Conservation (phyloP, 805 yeast genomes). For the Yamadazyma tumulicola region DNA sequence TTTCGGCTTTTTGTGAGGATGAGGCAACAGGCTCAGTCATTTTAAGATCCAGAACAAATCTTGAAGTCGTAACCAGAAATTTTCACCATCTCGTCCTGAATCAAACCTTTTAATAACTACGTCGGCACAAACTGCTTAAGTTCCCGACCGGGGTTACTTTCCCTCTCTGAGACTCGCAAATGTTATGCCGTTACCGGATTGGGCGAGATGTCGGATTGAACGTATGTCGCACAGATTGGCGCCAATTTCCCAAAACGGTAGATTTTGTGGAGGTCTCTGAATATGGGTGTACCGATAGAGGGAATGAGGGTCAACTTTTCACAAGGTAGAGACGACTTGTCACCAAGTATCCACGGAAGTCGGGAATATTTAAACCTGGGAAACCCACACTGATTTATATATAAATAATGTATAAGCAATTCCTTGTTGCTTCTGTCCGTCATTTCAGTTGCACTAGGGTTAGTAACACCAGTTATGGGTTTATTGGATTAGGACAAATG, state of each 20-base stretch:
- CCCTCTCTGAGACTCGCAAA: too few species aligned
- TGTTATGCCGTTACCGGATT: too few species aligned
- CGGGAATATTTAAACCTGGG: neutral
- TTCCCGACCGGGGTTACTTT: too few species aligned
- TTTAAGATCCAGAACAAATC: too few species aligned
- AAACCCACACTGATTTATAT: neutral
- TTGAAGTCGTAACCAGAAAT: too few species aligned
- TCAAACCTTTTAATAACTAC: too few species aligned
- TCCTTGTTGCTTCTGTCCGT: neutral
- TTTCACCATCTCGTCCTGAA: too few species aligned
- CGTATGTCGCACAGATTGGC: too few species aligned
- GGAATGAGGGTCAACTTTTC: neutral
- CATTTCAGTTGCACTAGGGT: constrained; percentile 1
- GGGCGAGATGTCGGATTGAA: too few species aligned
- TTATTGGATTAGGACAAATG: constrained; percentile 58
- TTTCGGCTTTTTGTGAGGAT: constrained; percentile 31
- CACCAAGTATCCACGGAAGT: constrained; percentile 2
- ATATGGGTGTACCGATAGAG: constrained; percentile 1
- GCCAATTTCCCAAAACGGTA: too few species aligned
- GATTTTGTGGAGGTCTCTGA: constrained; percentile 1
- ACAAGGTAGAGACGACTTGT: too few species aligned
- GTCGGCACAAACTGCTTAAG: too few species aligned
- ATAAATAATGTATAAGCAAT: neutral
- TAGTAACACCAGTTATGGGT: constrained; percentile 36
- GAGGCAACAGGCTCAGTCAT: constrained; percentile 9